Percentiles rank a stretch among this genome's conserved stretches.
These are phyloP conservation scores for Ophiocordyceps camponoti-floridani DNA, from an alignment of 2,329 filamentous ascomycete species.

Conservation along the genomic window DNA sequence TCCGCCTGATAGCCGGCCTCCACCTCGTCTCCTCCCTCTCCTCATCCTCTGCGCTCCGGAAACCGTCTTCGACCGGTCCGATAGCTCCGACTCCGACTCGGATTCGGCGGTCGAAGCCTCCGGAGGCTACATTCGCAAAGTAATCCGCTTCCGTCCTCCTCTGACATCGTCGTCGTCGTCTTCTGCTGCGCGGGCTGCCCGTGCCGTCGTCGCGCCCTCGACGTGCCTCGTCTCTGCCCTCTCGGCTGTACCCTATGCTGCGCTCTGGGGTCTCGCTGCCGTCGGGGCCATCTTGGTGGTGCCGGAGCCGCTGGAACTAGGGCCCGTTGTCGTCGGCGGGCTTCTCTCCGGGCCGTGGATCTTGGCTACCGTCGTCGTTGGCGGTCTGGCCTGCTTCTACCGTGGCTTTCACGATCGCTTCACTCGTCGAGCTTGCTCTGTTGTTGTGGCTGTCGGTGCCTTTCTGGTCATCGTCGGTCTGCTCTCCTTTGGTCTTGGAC, in stretches of 20 bases:
- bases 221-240: constrained; percentile 25
- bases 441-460: constrained; percentile 16
- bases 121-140: constrained; percentile 18
- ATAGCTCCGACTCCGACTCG: not conserved
- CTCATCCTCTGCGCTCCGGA: constrained; percentile 31
- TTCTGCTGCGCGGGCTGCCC: constrained; percentile 21
- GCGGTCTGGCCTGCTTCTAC: constrained; percentile 13
- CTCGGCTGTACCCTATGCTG: constrained; percentile 24
- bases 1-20: constrained; percentile 31
- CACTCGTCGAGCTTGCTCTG: constrained; percentile 7
- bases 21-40: constrained; percentile 27
- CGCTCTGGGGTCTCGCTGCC: constrained; percentile 27
- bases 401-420: constrained; percentile 13
- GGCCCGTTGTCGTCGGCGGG: constrained; percentile 20
- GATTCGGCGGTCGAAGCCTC: not conserved
- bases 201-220: constrained; percentile 30
- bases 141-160: constrained; percentile 6
- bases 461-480: constrained; percentile 21
- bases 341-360: constrained; percentile 27
- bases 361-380: constrained; percentile 16
- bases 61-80: constrained; percentile 28
- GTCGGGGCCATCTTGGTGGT: constrained; percentile 29
- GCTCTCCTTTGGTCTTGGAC: constrained; percentile 23
- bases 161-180: not conserved
- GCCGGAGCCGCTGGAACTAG: constrained; percentile 22